These are phyloP conservation scores for Nymphaea thermarum DNA, from an alignment of 164 flowering plant species.

Conservation along the genomic window DNA sequence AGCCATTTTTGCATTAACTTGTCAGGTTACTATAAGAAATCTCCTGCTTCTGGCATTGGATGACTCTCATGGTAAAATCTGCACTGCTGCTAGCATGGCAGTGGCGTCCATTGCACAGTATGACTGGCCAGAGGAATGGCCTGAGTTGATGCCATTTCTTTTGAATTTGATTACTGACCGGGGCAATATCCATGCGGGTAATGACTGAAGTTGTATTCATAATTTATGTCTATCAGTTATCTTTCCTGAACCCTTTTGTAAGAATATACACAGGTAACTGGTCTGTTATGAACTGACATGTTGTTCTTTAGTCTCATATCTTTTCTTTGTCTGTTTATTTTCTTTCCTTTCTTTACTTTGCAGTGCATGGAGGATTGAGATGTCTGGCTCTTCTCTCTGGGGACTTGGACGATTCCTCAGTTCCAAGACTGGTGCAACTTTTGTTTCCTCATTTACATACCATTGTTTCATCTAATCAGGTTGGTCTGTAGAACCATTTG, in stretches of 20 bases:
- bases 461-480: slow-evolving; percentile 81
- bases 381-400: slow-evolving; percentile 74
- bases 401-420: slow-evolving; percentile 75
- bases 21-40: slow-evolving; percentile 54
- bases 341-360: slow-evolving; percentile 1
- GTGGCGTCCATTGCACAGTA: slow-evolving; percentile 73
- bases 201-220: not conserved
- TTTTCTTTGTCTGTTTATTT: not conserved
- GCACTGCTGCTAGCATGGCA: slow-evolving; percentile 93
- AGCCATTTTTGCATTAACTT: not conserved
- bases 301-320: not conserved
- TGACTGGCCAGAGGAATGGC: slow-evolving; percentile 98
- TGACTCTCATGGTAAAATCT: slow-evolving; percentile 74
- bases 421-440: slow-evolving; percentile 64
- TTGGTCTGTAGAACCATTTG: slow-evolving; percentile 13
- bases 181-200: slow-evolving; percentile 71
- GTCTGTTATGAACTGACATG: not conserved
- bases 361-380: slow-evolving; percentile 85
- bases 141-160: slow-evolving; percentile 71
- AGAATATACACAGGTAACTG: not conserved
- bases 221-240: not conserved
- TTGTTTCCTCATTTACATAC: slow-evolving; percentile 68
- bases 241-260: not conserved
- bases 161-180: slow-evolving; percentile 61
- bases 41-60: slow-evolving; percentile 61